These are phyloP conservation scores for Pseudocercospora fuligena DNA, from an alignment of 2,329 filamentous ascomycete genomes.

Conservation along the genomic window DNA sequence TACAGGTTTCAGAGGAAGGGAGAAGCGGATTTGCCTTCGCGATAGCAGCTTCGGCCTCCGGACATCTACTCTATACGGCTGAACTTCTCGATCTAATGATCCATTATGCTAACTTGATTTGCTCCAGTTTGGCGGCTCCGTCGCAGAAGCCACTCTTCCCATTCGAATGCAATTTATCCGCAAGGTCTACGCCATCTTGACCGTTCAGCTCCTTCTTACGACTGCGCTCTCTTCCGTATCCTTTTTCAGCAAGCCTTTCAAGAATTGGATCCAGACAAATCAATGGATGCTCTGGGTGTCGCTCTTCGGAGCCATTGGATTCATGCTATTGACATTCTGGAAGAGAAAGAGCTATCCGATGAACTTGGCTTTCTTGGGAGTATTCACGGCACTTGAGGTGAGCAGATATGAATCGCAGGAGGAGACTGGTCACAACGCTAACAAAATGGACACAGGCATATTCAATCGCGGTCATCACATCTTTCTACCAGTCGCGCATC, in stretches of 20 bases:
- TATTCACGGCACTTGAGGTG: constrained; percentile 82
- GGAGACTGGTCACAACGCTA: neutral
- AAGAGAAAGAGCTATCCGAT: constrained; percentile 70
- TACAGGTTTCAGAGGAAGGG: neutral
- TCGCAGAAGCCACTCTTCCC: constrained; percentile 90
- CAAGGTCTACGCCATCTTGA: constrained; percentile 98
- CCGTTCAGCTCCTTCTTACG: constrained; percentile 88
- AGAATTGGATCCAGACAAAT: constrained; percentile 82
- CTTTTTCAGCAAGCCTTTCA: constrained; percentile 82
- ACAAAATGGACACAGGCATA: constrained; percentile 63
- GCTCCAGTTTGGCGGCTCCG: constrained; percentile 81
- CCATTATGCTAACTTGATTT: neutral
- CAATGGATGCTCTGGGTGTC: constrained; percentile 85
- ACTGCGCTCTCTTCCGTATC: constrained; percentile 79
- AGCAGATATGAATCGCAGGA: neutral
- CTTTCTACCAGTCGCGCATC: constrained; percentile 81
- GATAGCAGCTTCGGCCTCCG: neutral
- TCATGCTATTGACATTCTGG: constrained; percentile 90
- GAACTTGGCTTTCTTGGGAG: constrained; percentile 88
- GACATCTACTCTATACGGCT: neutral
- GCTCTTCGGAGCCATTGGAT: constrained; percentile 79
- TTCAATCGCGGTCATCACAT: constrained; percentile 87
- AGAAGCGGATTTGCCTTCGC: neutral
- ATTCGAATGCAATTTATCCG: constrained; percentile 77
- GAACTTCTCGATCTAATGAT: too few relatives aligned